These are phyloP conservation scores for Yarrowia phangngaensis DNA, from an alignment of 805 yeast species.

Conservation along the genomic window DNA sequence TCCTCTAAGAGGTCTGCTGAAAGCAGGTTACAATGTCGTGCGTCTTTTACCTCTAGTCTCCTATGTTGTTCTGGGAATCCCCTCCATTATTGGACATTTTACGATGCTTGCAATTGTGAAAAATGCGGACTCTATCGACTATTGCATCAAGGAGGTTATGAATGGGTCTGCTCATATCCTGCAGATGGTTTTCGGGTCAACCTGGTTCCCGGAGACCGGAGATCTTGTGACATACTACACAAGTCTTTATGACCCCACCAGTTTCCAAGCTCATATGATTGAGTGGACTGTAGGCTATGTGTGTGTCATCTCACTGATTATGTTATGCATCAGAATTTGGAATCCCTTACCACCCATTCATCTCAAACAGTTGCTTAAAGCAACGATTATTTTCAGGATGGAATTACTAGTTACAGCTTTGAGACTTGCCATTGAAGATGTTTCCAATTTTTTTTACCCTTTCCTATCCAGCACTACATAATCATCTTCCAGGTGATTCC, in stretches of 20 bases:
- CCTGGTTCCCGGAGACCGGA: constrained; percentile 1
- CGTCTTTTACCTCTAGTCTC: too few species aligned
- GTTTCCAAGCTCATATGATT: constrained; percentile 1
- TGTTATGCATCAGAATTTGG: constrained; percentile 8
- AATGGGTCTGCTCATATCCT: constrained; percentile 1
- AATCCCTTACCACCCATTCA: constrained; percentile 5
- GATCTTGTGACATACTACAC: constrained; percentile 3
- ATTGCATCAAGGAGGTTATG: constrained; percentile 1
- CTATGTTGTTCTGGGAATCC: too few species aligned
- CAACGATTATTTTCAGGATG: constrained; percentile 65
- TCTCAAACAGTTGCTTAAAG: constrained; percentile 48
- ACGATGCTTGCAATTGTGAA: constrained; percentile 19
- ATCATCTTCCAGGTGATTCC: too few species aligned
- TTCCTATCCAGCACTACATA: too few species aligned
- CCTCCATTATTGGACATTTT: constrained; percentile 50
- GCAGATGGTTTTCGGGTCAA: not conserved
- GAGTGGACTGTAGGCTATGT: constrained; percentile 8
- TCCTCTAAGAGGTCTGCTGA: too few species aligned
- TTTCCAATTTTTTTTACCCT: too few species aligned
- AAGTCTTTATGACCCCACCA: constrained; percentile 14
- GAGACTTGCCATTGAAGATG: too few species aligned
- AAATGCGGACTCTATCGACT: constrained; percentile 5
- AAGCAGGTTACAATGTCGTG: too few species aligned
- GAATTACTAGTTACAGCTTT: constrained; percentile 76
- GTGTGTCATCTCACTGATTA: not conserved